Evolutionary conservation across 208 protist species (phyloP).

Genomic region (Leishmania tropica): DNA sequence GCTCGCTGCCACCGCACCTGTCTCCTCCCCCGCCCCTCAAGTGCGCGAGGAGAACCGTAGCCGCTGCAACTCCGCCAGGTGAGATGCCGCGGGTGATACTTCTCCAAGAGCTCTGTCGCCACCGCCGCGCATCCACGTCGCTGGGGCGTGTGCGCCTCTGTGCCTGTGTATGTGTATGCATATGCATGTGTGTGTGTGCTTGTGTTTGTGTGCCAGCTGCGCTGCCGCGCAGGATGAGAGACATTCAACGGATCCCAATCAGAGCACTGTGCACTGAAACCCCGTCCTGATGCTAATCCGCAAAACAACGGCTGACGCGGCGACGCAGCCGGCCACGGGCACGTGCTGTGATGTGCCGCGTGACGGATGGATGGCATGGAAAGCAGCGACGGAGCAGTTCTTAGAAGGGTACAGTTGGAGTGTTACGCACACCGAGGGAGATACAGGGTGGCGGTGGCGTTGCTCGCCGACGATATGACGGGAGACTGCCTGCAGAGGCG

Average conservation of each 20-base stretch:
- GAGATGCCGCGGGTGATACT: conserved; percentile 14
- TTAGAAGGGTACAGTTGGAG: too few relatives aligned
- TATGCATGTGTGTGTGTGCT: not conserved
- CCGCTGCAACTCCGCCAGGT: conserved; percentile 3
- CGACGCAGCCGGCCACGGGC: not conserved
- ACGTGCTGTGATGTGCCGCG: not conserved
- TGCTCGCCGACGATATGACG: too few relatives aligned
- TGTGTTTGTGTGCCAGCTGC: not conserved
- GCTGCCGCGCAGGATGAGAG: conserved; percentile 26
- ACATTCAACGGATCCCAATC: conserved; percentile 38
- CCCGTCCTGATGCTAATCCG: conserved; percentile 35
- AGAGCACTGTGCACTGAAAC: conserved; percentile 41
- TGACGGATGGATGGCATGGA: not conserved
- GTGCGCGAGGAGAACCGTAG: conserved; percentile 14
- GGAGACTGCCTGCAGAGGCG: too few relatives aligned
- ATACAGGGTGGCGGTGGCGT: too few relatives aligned
- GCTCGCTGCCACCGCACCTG: not conserved
- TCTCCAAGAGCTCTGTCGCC: conserved; percentile 10
- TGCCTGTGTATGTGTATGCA: not conserved
- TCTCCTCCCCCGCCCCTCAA: not conserved
- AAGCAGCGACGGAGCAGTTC: too few relatives aligned
- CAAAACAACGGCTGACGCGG: conserved; percentile 19
- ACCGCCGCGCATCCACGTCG: not conserved
- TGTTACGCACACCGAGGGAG: too few relatives aligned
- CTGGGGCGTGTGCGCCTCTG: too few relatives aligned